These are phyloP conservation scores for Benincasa hispida DNA, from an alignment of 306 rosid genomes.

Conservation along the genomic window DNA sequence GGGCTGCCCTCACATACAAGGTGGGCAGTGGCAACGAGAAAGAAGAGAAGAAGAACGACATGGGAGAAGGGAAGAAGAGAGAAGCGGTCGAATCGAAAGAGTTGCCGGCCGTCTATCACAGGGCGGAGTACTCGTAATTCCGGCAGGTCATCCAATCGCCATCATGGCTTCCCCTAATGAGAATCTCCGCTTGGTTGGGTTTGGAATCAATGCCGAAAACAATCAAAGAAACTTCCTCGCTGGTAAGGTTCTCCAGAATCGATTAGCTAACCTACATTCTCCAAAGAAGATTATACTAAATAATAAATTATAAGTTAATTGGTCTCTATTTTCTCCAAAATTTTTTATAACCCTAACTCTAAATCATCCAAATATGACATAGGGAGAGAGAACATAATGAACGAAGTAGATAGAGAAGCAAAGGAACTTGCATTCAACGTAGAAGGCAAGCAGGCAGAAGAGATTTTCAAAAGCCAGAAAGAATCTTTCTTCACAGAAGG, in stretches of 20 bases:
- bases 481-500: constrained; percentile 22
- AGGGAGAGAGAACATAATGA: constrained; percentile 31
- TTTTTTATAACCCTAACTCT: background rate
- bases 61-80: background rate
- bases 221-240: constrained; percentile 33
- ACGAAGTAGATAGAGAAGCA: constrained; percentile 13
- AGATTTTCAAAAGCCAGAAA: constrained; percentile 11
- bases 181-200: constrained; percentile 9
- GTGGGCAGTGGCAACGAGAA: background rate
- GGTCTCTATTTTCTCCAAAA: too few species aligned
- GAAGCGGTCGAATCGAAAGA: background rate
- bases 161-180: constrained; percentile 15
- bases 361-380: background rate
- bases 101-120: constrained; percentile 2
- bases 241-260: background rate
- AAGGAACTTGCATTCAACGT: constrained; percentile 18
- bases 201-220: constrained; percentile 26
- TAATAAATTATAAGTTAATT: too few species aligned
- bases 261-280: background rate
- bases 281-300: too few species aligned
- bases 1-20: constrained; percentile 24
- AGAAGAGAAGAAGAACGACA: constrained; percentile 4
- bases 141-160: constrained; percentile 27
- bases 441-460: constrained; percentile 13
- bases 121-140: constrained; percentile 16